Base-by-base conservation (phyloP, 345 rosid genomes). In the Leavenworthia alabamica region DNA sequence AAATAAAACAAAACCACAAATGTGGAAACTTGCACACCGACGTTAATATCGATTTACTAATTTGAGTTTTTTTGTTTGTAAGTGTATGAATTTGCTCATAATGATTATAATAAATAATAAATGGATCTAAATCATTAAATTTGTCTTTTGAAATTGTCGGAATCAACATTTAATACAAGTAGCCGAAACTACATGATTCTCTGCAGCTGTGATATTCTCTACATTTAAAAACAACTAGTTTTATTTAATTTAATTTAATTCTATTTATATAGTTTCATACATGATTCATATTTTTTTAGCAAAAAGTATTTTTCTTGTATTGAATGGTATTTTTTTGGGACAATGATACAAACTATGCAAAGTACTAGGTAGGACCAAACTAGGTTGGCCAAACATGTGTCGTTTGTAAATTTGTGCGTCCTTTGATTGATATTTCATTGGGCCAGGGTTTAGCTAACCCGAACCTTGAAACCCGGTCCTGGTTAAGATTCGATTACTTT, bases 121-220 rank as follows among this genome's bases (percentile, higher is more conserved):
- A 66, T 57, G 56, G 39, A 7, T 20, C 14, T 9, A 31, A 65
- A 13, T 23, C 35, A 65, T 67, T 50, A 15, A 50, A 41, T 28
- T 48, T 24, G 29, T 7, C n/a, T 42, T n/a, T 42, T 20, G 55
- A 50, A 33, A 7, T 13, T 51, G 66, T 60, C 52, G 16, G 60
- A 45, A 28, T 26, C 54, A 65, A 6, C 42, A 56, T 56, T 67
- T 37, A 56, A 67, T 48, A 47, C 16, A 56, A 39, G 50, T 56
- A 17, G 50, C 42, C 32, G 43, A 47, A 65, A 60, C 67, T 51
- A 52, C 48, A 24, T 60, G 54, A 60, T 60, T 31, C 24, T 43
- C 12, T 32, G 47, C 31, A 60, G 37, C 66, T 60, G 66, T 68
- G 7, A 15, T 42, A 68, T 68, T 52, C 62, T 60, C 41, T 45